Conservation (phyloP, 1,284 basidiomycete species). For the Leccinum huronense region DNA sequence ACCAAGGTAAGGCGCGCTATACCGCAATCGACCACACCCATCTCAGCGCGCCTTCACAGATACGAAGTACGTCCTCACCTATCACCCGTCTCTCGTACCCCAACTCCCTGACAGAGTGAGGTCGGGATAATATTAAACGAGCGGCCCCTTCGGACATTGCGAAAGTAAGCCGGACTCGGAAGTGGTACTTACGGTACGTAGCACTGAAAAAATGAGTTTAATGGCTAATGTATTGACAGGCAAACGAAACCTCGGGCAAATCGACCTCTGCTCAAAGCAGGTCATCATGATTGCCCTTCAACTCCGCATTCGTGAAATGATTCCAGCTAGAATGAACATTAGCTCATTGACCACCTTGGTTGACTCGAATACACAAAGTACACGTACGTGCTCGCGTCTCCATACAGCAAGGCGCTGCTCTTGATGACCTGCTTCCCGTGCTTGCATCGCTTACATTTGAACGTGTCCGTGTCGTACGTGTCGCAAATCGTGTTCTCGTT, state of each 20-base stretch:
- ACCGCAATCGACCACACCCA: not conserved
- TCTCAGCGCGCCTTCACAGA: constrained; percentile 22
- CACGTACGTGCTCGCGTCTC: constrained; percentile 95
- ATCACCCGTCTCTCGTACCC: not conserved
- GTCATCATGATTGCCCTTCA: constrained; percentile 93
- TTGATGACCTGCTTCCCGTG: constrained; percentile 85
- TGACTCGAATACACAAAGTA: not conserved
- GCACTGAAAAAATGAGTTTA: constrained; percentile 26
- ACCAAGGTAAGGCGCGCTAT: constrained; percentile 29
- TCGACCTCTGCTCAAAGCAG: constrained; percentile 89
- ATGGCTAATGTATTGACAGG: constrained; percentile 91
- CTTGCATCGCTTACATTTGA: constrained; percentile 96
- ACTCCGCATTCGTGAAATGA: constrained; percentile 87
- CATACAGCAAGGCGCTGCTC: constrained; percentile 86
- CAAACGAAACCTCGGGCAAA: constrained; percentile 82
- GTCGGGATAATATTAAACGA: too few relatives aligned
- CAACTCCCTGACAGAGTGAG: not conserved
- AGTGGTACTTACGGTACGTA: too few relatives aligned
- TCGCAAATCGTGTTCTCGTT: constrained; percentile 88
- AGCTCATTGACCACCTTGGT: constrained; percentile 4
- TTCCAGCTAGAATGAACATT: constrained; percentile 81
- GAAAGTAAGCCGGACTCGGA: too few relatives aligned
- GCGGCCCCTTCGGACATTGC: too few relatives aligned
- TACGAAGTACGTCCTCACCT: constrained; percentile 33
- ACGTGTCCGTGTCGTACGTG: constrained; percentile 82